phyloP scores from a whole-genome alignment of 495 filamentous ascomycete genomes.

The Aspergillus campestris region DNA sequence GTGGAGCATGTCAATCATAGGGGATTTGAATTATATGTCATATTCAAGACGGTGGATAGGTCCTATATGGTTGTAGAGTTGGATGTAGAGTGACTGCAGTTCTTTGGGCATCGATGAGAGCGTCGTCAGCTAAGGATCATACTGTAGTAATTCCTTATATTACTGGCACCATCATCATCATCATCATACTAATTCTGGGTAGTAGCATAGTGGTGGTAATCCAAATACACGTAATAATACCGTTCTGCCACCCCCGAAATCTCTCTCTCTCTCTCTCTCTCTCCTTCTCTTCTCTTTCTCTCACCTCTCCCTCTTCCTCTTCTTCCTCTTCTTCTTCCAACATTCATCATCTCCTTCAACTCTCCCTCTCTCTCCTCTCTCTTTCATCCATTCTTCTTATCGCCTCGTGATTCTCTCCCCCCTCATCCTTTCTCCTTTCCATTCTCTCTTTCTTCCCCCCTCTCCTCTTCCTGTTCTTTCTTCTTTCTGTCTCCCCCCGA shows the following conservation, averaged over 20 bases:
- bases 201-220: too few relatives aligned
- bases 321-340: neutral
- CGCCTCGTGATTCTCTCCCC: neutral
- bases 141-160: too few relatives aligned
- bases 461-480: neutral
- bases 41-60: too few relatives aligned
- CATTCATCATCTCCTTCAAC: neutral
- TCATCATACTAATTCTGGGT: too few relatives aligned
- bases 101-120: too few relatives aligned
- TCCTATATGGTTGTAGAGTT: too few relatives aligned
- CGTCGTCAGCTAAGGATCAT: too few relatives aligned
- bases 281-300: neutral
- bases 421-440: neutral
- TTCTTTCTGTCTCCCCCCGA: slow-evolving; percentile 2
- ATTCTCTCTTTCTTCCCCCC: neutral
- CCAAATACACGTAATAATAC: too few relatives aligned
- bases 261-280: neutral
- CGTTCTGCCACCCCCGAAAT: neutral
- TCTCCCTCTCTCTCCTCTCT: neutral
- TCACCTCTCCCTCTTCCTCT: neutral
- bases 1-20: neutral
- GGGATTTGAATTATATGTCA: too few relatives aligned
- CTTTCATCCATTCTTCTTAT: neutral
- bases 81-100: too few relatives aligned
- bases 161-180: too few relatives aligned